phyloP scores from a whole-genome alignment of 1,284 basidiomycete species.

The Thecaphora thlaspeos region DNA sequence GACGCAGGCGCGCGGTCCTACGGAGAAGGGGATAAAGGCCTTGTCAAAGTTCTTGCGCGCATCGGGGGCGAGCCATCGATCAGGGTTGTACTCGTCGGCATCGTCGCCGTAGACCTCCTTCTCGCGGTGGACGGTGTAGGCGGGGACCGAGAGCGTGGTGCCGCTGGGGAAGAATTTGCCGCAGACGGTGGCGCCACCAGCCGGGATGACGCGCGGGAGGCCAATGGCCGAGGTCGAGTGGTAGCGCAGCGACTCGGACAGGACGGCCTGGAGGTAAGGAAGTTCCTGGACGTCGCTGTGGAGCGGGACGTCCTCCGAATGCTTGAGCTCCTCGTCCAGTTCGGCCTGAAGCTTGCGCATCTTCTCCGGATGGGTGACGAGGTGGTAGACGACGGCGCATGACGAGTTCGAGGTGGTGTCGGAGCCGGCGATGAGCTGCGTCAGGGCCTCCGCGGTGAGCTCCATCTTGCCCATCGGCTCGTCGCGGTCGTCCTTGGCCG shows the following conservation, averaged over 20 bases:
- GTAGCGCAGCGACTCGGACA: conserved; percentile 76
- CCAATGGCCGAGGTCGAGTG: conserved; percentile 76
- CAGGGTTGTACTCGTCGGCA: conserved; percentile 68
- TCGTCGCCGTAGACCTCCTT: conserved; percentile 73
- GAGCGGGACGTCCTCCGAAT: conserved; percentile 44
- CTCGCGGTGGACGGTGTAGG: conserved; percentile 74
- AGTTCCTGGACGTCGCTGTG: conserved; percentile 41
- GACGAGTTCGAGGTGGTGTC: conserved; percentile 52
- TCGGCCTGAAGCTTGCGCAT: conserved; percentile 75
- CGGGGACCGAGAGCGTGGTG: conserved; percentile 59
- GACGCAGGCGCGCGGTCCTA: conserved; percentile 49
- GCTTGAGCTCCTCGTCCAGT: conserved; percentile 65
- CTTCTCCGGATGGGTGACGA: conserved; percentile 68
- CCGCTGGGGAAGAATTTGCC: conserved; percentile 67
- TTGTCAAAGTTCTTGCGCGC: conserved; percentile 41
- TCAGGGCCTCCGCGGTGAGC: conserved; percentile 78
- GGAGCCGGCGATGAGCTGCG: conserved; percentile 71
- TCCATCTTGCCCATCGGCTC: conserved; percentile 75
- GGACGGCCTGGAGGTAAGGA: conserved; percentile 69
- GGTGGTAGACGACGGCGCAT: conserved; percentile 70
- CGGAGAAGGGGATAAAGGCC: conserved; percentile 46
- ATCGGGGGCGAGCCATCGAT: conserved; percentile 72
- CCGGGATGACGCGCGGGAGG: conserved; percentile 60
- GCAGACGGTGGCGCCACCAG: conserved; percentile 35
- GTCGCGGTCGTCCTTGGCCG: conserved; percentile 74